These are phyloP conservation scores for Aspergillus nanangensis DNA, from an alignment of 495 filamentous ascomycete species.

Conservation along the genomic window DNA sequence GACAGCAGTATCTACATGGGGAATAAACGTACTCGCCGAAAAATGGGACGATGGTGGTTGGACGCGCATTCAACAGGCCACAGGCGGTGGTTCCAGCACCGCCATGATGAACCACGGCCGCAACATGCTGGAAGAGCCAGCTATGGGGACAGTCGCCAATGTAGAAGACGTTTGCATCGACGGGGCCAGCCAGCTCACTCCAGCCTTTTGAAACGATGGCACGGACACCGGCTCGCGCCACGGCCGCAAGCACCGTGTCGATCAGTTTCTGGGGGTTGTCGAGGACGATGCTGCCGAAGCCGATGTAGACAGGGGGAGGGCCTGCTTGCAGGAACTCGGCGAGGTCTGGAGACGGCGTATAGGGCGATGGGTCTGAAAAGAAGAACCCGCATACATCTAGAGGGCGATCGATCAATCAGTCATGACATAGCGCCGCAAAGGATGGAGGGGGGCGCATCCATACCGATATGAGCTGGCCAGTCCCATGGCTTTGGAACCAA, in stretches of 20 bases:
- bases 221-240: constrained; percentile 42
- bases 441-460: neutral
- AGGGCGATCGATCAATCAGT: neutral
- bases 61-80: constrained; percentile 39
- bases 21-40: constrained; percentile 49
- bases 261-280: constrained; percentile 50
- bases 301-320: constrained; percentile 55
- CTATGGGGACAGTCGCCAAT: constrained; percentile 57
- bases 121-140: constrained; percentile 59
- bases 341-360: constrained; percentile 41
- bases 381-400: constrained; percentile 54
- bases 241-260: constrained; percentile 43
- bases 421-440: neutral
- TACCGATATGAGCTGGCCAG: constrained; percentile 50
- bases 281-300: constrained; percentile 61
- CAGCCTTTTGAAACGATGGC: constrained; percentile 57
- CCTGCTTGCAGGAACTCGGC: constrained; percentile 43
- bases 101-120: constrained; percentile 57
- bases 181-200: constrained; percentile 45
- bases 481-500: constrained; percentile 55
- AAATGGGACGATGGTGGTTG: constrained; percentile 57
- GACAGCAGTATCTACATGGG: no score
- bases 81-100: constrained; percentile 42
- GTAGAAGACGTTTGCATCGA: constrained; percentile 40
- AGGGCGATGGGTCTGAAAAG: constrained; percentile 43